A percentile compares a stretch with the other conserved stretches of the same genome.
phyloP scores from a whole-genome alignment of 2,329 filamentous ascomycete genomes.

The Penicillium hordei region DNA sequence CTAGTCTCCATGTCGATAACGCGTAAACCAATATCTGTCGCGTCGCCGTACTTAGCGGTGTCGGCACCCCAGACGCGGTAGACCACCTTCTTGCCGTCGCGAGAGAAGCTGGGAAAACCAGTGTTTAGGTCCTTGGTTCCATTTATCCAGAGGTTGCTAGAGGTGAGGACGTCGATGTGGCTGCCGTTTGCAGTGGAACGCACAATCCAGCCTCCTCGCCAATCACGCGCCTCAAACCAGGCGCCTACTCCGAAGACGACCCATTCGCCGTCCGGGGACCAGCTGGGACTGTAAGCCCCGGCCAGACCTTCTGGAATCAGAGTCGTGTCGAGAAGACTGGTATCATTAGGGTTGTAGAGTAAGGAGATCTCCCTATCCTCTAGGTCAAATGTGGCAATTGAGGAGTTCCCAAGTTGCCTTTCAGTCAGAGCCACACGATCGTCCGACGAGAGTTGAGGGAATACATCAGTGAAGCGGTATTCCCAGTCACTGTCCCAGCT shows the following conservation, averaged over 20 bases:
- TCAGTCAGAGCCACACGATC: constrained; percentile 38
- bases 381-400: constrained; percentile 34
- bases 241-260: constrained; percentile 24
- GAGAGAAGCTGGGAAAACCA: constrained; percentile 20
- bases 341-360: constrained; percentile 29
- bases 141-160: not conserved
- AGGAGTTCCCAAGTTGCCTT: constrained; percentile 45
- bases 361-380: constrained; percentile 26
- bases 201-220: constrained; percentile 11
- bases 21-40: constrained; percentile 13
- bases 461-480: constrained; percentile 47
- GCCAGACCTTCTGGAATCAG: constrained; percentile 29
- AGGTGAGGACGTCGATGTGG: constrained; percentile 8
- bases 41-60: not conserved
- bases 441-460: constrained; percentile 35
- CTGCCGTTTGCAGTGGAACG: constrained; percentile 13
- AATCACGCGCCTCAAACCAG: constrained; percentile 16
- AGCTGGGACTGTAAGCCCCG: constrained; percentile 45
- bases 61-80: constrained; percentile 16
- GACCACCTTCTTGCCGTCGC: constrained; percentile 16
- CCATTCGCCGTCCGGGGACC: constrained; percentile 40
- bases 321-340: constrained; percentile 17
- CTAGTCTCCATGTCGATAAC: constrained; percentile 15
- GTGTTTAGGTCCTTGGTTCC: constrained; percentile 4
- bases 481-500: constrained; percentile 45